These are phyloP conservation scores for Penicillium glabrum DNA, from an alignment of 2,329 filamentous ascomycete genomes.

Conservation along the genomic window DNA sequence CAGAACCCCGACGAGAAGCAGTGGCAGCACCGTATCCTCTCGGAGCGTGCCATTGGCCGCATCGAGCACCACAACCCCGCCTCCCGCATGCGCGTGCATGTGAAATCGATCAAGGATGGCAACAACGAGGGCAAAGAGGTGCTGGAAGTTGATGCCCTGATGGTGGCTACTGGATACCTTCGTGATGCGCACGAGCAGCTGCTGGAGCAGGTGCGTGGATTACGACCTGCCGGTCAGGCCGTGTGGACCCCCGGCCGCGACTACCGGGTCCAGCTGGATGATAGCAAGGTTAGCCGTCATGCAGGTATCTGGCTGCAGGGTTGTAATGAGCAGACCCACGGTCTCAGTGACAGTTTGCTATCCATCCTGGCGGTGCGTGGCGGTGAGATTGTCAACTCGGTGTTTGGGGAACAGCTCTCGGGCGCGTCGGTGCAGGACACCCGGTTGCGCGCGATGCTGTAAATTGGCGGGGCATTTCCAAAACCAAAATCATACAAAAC, in stretches of 20 bases:
- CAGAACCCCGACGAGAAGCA: slow-evolving; percentile 65
- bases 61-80: slow-evolving; percentile 55
- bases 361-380: slow-evolving; percentile 75
- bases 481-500: not conserved
- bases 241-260: slow-evolving; percentile 71
- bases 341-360: slow-evolving; percentile 78
- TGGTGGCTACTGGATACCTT: slow-evolving; percentile 85
- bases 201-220: slow-evolving; percentile 63
- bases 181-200: slow-evolving; percentile 77
- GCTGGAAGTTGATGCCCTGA: slow-evolving; percentile 74
- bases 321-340: slow-evolving; percentile 89
- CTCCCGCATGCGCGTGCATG: slow-evolving; percentile 58
- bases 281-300: slow-evolving; percentile 65
- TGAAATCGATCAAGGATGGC: slow-evolving; percentile 51
- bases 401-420: slow-evolving; percentile 58
- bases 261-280: slow-evolving; percentile 73
- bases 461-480: not conserved
- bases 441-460: slow-evolving; percentile 35
- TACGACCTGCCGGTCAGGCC: slow-evolving; percentile 61
- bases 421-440: slow-evolving; percentile 33
- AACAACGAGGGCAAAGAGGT: slow-evolving; percentile 53
- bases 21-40: slow-evolving; percentile 82
- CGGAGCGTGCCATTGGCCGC: slow-evolving; percentile 64
- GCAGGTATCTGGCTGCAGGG: slow-evolving; percentile 91
- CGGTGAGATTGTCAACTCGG: slow-evolving; percentile 73